Evolutionary conservation across 2,329 filamentous ascomycete genomes (phyloP).

Genomic region (Cercospora berteroae): DNA sequence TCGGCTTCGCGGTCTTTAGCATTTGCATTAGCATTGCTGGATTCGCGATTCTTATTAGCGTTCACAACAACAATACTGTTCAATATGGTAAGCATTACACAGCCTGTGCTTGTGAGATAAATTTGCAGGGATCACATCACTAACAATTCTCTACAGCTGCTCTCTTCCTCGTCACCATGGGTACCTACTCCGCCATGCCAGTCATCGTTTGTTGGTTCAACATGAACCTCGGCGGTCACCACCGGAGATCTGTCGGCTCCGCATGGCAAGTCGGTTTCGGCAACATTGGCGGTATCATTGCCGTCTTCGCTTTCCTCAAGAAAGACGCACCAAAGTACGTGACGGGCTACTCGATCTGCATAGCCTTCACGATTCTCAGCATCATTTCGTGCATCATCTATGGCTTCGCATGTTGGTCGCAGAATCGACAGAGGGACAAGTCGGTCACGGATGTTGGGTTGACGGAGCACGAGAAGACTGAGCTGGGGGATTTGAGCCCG

Average conservation of each 20-base stretch:
- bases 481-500: constrained; percentile 59
- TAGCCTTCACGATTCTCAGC: constrained; percentile 70
- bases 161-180: constrained; percentile 22
- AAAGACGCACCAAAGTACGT: constrained; percentile 67
- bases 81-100: constrained; percentile 64
- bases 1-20: constrained; percentile 67
- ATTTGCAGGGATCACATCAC: not conserved
- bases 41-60: constrained; percentile 69
- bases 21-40: constrained; percentile 69
- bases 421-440: constrained; percentile 62
- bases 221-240: constrained; percentile 78
- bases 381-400: constrained; percentile 62
- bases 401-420: constrained; percentile 54
- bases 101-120: not conserved
- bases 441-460: constrained; percentile 48
- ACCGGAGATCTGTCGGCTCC: constrained; percentile 48
- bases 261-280: constrained; percentile 55
- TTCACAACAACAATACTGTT: constrained; percentile 64
- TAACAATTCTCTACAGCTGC: not conserved
- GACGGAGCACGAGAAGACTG: constrained; percentile 62
- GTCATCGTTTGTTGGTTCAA: constrained; percentile 85
- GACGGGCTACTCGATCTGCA: constrained; percentile 73
- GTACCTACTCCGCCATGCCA: constrained; percentile 50
- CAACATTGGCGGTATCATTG: constrained; percentile 54
- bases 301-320: constrained; percentile 50